Conservation (phyloP, 305 asterid species). For the Fraxinus latifolia region DNA sequence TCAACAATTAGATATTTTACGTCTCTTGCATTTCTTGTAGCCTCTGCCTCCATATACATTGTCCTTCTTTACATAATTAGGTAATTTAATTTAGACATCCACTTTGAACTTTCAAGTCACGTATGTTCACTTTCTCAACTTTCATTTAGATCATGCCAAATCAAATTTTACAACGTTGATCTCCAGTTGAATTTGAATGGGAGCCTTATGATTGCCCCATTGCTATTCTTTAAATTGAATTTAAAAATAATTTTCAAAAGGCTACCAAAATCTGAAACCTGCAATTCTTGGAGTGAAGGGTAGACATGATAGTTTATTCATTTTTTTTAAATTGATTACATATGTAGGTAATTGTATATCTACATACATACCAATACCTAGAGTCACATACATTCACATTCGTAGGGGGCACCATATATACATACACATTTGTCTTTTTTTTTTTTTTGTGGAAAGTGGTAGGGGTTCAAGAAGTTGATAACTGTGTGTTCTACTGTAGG, state of each 20-base stretch:
- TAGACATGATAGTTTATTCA: not conserved
- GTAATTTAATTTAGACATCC: not conserved
- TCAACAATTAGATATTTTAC: slow-evolving; percentile 2
- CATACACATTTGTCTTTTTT: not conserved
- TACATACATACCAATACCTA: not conserved
- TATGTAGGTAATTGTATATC: not conserved
- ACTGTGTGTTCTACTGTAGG: slow-evolving; percentile 48
- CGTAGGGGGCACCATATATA: not conserved
- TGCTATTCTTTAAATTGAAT: slow-evolving; percentile 14
- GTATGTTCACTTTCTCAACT: not conserved
- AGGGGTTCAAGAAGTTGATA: slow-evolving; percentile 22
- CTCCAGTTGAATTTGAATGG: slow-evolving; percentile 3
- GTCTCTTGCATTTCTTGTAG: not conserved
- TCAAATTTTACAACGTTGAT: slow-evolving; percentile 7
- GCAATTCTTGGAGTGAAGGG: slow-evolving; percentile 1
- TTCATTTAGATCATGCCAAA: slow-evolving; percentile 3
- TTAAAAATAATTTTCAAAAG: not conserved
- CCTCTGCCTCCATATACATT: slow-evolving; percentile 8
- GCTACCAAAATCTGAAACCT: slow-evolving; percentile 3
- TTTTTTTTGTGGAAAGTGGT: slow-evolving; percentile 1
- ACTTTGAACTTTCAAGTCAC: not conserved
- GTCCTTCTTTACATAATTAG: slow-evolving; percentile 12
- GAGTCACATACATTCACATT: not conserved
- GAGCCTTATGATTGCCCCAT: not conserved
- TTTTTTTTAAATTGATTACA: not conserved